phyloP scores from a whole-genome alignment of 2,329 filamentous ascomycete genomes.

The Knufia petricola region DNA sequence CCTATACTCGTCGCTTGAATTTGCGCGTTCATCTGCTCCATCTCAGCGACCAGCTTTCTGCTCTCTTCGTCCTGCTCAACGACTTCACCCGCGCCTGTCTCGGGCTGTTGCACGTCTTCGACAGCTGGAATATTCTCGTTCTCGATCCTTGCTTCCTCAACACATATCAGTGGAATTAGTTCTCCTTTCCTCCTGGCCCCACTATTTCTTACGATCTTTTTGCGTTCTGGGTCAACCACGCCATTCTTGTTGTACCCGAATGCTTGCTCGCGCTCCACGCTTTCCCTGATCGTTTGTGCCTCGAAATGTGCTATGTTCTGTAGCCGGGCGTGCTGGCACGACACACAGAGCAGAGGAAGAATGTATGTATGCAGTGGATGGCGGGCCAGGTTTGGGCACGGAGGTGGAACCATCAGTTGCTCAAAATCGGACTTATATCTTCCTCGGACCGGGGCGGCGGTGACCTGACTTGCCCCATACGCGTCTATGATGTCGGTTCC shows the following conservation, averaged over 20 bases:
- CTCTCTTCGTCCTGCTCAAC: background rate
- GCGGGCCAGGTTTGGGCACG: conserved; percentile 3
- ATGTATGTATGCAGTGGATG: conserved; percentile 17
- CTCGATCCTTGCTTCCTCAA: conserved; percentile 3
- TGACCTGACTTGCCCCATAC: background rate
- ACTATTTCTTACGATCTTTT: background rate
- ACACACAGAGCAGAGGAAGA: conserved; percentile 11
- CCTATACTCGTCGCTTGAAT: background rate
- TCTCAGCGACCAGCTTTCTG: background rate
- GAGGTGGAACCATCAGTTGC: background rate
- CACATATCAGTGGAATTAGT: conserved; percentile 8
- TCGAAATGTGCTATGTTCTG: conserved; percentile 11
- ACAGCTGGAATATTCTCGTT: too few species aligned
- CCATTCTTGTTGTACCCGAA: background rate
- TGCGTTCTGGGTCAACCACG: conserved; percentile 1
- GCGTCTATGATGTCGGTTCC: background rate
- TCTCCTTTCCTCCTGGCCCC: background rate
- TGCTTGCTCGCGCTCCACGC: background rate
- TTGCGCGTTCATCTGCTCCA: background rate
- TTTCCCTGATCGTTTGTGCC: conserved; percentile 2
- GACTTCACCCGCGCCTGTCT: too few species aligned
- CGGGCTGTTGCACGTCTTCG: too few species aligned
- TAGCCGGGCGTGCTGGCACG: conserved; percentile 12
- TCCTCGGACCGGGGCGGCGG: background rate
- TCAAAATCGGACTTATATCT: background rate